Conservation (phyloP, 164 flowering plant species). For the Saururus chinensis region DNA sequence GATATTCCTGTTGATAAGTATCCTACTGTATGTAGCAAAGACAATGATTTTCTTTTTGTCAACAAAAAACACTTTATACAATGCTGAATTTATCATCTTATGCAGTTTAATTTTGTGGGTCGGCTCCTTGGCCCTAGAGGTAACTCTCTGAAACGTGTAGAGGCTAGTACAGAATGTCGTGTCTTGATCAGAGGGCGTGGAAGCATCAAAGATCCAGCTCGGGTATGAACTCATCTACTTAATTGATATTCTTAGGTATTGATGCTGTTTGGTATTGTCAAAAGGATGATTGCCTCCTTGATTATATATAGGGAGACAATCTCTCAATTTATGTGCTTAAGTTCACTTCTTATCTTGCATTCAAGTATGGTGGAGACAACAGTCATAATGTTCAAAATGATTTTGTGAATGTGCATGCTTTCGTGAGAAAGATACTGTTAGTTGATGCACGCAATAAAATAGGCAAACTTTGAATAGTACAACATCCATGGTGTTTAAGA, state of each 20-base stretch:
- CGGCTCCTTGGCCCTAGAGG: constrained; percentile 99
- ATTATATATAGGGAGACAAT: too few species aligned
- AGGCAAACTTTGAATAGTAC: too few species aligned
- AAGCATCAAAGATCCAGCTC: constrained; percentile 89
- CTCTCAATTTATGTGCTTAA: too few species aligned
- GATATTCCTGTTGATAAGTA: constrained; percentile 88
- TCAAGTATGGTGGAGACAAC: too few species aligned
- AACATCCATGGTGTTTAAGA: too few species aligned
- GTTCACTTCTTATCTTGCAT: too few species aligned
- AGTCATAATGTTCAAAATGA: too few species aligned
- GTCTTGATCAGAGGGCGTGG: constrained; percentile 95
- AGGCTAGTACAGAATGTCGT: constrained; percentile 95
- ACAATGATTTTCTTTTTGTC: not conserved
- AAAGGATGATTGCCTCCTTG: too few species aligned
- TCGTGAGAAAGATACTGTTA: too few species aligned
- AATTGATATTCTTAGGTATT: not conserved
- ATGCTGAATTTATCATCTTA: not conserved
- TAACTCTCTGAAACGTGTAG: constrained; percentile 94
- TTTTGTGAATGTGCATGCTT: too few species aligned
- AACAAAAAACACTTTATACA: not conserved
- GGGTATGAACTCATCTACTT: constrained; percentile 37
- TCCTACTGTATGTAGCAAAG: constrained; percentile 58
- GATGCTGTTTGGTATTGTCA: too few species aligned
- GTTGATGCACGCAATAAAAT: too few species aligned
- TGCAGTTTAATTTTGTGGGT: constrained; percentile 97